Percentiles rank a stretch among this genome's conserved stretches.
Evolutionary conservation across 768 basidiomycete genomes (phyloP).

Genomic region (Hydnomerulius pinastri): DNA sequence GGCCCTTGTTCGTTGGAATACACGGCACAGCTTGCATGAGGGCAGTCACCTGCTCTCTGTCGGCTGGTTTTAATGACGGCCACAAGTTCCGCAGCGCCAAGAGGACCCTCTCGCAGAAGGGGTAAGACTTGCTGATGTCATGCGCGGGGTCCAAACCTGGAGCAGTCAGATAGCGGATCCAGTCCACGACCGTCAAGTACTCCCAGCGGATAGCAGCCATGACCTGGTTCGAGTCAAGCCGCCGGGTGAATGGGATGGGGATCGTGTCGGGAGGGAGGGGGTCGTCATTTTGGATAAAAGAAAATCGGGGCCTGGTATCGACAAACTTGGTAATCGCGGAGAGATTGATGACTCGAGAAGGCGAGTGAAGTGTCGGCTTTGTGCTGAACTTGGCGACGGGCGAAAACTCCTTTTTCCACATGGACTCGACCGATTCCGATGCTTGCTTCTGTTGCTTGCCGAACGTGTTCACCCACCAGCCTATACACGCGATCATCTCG

Average conservation of each 20-base stretch:
- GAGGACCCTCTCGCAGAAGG: slow-evolving; percentile 79
- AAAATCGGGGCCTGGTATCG: slow-evolving; percentile 53
- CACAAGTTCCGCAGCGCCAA: slow-evolving; percentile 49
- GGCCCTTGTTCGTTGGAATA: slow-evolving; percentile 74
- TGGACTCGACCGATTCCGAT: slow-evolving; percentile 38
- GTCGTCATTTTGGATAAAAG: slow-evolving; percentile 65
- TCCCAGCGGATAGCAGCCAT: slow-evolving; percentile 68
- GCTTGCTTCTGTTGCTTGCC: slow-evolving; percentile 3
- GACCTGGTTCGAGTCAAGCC: slow-evolving; percentile 43
- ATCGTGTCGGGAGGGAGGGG: slow-evolving; percentile 77
- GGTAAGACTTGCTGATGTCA: slow-evolving; percentile 59
- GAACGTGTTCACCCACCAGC: slow-evolving; percentile 69
- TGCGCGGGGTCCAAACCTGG: slow-evolving; percentile 47
- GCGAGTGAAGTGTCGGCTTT: too few relatives aligned
- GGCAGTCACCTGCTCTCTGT: slow-evolving; percentile 49
- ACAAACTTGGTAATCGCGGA: slow-evolving; percentile 65
- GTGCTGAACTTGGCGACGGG: slow-evolving; percentile 6
- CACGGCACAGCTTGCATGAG: slow-evolving; percentile 55
- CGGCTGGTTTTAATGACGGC: slow-evolving; percentile 54
- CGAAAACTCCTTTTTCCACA: slow-evolving; percentile 11
- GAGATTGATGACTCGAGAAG: slow-evolving; percentile 51
- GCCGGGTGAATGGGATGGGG: slow-evolving; percentile 61
- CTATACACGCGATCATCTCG: slow-evolving; percentile 78
- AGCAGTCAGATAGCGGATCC: slow-evolving; percentile 64
- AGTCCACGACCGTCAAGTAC: slow-evolving; percentile 70